These are phyloP conservation scores for Geotrichum phurueaensis DNA, from an alignment of 1,139 yeast genomes.

Conservation along the genomic window DNA sequence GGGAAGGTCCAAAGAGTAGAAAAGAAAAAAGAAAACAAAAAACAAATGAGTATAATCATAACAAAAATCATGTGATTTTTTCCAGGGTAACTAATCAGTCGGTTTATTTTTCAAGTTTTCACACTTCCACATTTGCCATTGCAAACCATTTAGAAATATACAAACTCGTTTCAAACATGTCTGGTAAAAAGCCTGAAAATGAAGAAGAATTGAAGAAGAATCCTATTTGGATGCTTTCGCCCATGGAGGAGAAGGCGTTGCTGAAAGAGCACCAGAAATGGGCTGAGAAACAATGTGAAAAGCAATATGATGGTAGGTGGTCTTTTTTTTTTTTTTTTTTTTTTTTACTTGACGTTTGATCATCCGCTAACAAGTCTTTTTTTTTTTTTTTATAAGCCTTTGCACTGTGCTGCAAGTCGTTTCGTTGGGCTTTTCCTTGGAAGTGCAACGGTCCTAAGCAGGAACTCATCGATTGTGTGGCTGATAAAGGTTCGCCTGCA, in stretches of 20 bases:
- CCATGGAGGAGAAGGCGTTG: conserved; percentile 77
- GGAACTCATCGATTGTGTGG: conserved; percentile 66
- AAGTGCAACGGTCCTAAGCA: conserved; percentile 53
- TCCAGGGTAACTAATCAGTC: conserved; percentile 1
- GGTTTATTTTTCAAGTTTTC: neutral
- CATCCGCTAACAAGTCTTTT: conserved; percentile 25
- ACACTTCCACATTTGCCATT: neutral
- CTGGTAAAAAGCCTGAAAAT: neutral
- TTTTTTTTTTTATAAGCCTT: conserved; percentile 32
- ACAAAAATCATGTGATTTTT: neutral
- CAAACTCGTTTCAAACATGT: neutral
- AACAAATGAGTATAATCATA: neutral
- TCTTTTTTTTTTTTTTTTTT: neutral
- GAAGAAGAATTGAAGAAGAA: conserved; percentile 27
- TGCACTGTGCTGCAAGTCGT: conserved; percentile 49
- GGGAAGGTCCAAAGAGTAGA: neutral
- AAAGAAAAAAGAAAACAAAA: neutral
- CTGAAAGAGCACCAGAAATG: conserved; percentile 71
- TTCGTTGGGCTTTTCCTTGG: conserved; percentile 53
- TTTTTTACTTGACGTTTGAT: conserved; percentile 28
- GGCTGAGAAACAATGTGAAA: conserved; percentile 69
- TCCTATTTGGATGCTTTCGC: conserved; percentile 82
- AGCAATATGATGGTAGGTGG: conserved; percentile 35
- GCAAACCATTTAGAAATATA: neutral
- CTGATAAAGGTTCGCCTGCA: conserved; percentile 56